These are phyloP conservation scores for Lipomyces chichibuensis DNA, from an alignment of 805 yeast genomes.

Conservation along the genomic window DNA sequence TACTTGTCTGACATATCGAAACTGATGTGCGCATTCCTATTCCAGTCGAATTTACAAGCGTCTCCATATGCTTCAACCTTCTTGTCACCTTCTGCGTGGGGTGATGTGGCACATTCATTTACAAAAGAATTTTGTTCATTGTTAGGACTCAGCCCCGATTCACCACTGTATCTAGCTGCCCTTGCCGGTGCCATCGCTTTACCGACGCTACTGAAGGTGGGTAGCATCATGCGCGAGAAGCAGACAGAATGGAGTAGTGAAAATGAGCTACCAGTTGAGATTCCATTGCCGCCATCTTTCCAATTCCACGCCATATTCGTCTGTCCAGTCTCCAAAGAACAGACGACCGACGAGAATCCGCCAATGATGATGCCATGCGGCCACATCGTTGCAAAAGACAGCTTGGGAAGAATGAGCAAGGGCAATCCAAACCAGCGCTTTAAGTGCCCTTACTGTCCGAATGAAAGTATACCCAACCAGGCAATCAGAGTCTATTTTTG, in stretches of 20 bases:
- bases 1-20: conserved; percentile 52
- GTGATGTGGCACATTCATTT: conserved; percentile 45
- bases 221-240: conserved; percentile 47
- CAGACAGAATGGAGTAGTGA: conserved; percentile 59
- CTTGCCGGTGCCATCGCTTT: conserved; percentile 58
- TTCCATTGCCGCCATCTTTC: conserved; percentile 56
- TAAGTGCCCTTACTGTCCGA: conserved; percentile 76
- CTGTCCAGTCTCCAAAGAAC: conserved; percentile 72
- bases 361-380: conserved; percentile 66
- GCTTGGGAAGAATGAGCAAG: conserved; percentile 53
- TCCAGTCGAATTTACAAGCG: conserved; percentile 33
- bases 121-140: conserved; percentile 55
- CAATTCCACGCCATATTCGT: conserved; percentile 69
- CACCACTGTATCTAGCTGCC: conserved; percentile 56
- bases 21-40: conserved; percentile 49
- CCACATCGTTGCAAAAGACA: conserved; percentile 62
- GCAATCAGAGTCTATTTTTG: conserved; percentile 53
- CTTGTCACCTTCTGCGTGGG: conserved; percentile 41
- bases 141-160: conserved; percentile 55
- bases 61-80: conserved; percentile 39
- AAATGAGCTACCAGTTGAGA: conserved; percentile 66
- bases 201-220: conserved; percentile 57
- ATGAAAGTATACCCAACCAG: conserved; percentile 49
- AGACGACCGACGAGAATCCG: conserved; percentile 63
- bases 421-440: conserved; percentile 51